Evolutionary conservation across 2,329 filamentous ascomycete species (phyloP).

Genomic region (Xylariaceae sp.): DNA sequence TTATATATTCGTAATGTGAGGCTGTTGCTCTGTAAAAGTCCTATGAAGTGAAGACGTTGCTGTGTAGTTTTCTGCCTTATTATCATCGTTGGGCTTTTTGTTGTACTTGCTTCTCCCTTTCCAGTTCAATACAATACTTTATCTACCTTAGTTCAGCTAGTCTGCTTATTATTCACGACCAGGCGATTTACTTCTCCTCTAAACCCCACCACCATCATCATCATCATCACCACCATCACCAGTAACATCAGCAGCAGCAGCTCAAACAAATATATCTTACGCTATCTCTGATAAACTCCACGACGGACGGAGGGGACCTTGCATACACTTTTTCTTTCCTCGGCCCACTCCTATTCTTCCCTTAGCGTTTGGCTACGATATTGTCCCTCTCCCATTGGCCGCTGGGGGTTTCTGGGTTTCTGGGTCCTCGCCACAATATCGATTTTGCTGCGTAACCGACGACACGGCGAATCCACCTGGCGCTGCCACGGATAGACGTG

Average conservation of each 20-base stretch:
- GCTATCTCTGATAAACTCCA: background rate
- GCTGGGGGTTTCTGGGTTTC: slow-evolving; percentile 1
- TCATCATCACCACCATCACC: background rate
- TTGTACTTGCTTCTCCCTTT: no score
- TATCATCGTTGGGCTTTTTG: no score
- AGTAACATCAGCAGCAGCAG: background rate
- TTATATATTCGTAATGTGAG: no score
- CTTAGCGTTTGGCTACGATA: background rate
- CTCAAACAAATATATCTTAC: background rate
- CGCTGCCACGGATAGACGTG: background rate
- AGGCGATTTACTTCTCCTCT: no score
- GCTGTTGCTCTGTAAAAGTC: no score
- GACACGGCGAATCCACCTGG: slow-evolving; percentile 1
- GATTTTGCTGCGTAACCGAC: background rate
- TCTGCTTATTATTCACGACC: no score
- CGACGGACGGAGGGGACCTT: background rate
- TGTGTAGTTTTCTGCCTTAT: no score
- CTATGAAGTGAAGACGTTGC: no score
- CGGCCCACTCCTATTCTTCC: background rate
- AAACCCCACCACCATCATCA: background rate
- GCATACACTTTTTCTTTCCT: background rate
- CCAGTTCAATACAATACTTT: no score
- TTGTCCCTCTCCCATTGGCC: background rate
- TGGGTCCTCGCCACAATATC: background rate
- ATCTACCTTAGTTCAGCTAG: no score